Evolutionary conservation across 331 rosid genomes (phyloP).

Genomic region (Malus hybrid): DNA sequence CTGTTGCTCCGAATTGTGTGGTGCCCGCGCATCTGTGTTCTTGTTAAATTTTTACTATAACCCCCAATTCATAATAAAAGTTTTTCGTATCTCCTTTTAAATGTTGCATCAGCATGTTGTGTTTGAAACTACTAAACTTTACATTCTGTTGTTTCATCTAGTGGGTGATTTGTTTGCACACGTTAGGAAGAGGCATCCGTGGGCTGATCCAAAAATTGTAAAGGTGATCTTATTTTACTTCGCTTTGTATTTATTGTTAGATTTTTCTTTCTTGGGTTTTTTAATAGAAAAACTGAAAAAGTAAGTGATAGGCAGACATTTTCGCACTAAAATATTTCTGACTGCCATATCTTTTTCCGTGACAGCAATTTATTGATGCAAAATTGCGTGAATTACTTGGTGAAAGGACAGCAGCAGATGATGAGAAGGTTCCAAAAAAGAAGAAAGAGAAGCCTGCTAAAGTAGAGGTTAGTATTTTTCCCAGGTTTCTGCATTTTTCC

Average conservation of each 20-base stretch:
- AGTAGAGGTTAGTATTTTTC: slow-evolving; percentile 52
- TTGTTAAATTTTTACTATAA: not conserved
- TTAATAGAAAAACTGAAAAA: not conserved
- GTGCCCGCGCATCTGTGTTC: not conserved
- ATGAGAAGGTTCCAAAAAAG: slow-evolving; percentile 73
- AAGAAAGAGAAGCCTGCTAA: slow-evolving; percentile 90
- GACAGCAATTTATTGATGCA: slow-evolving; percentile 62
- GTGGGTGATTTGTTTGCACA: slow-evolving; percentile 88
- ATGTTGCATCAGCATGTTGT: not conserved
- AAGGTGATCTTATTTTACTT: slow-evolving; percentile 46
- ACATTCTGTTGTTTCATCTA: slow-evolving; percentile 19
- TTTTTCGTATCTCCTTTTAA: not conserved
- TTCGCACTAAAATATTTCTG: not conserved
- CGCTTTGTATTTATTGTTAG: not conserved
- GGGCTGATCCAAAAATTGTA: slow-evolving; percentile 95
- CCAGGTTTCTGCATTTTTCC: not conserved
- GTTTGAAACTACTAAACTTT: not conserved
- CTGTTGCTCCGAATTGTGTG: not conserved
- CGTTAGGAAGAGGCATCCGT: slow-evolving; percentile 75
- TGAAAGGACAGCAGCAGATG: slow-evolving; percentile 85
- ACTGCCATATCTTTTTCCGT: not conserved
- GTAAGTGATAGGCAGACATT: not conserved
- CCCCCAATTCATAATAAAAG: not conserved
- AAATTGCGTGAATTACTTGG: slow-evolving; percentile 75
- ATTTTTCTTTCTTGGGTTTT: not conserved